Base-by-base conservation (phyloP, 129 eudicot species). In the Arctium minus region DNA sequence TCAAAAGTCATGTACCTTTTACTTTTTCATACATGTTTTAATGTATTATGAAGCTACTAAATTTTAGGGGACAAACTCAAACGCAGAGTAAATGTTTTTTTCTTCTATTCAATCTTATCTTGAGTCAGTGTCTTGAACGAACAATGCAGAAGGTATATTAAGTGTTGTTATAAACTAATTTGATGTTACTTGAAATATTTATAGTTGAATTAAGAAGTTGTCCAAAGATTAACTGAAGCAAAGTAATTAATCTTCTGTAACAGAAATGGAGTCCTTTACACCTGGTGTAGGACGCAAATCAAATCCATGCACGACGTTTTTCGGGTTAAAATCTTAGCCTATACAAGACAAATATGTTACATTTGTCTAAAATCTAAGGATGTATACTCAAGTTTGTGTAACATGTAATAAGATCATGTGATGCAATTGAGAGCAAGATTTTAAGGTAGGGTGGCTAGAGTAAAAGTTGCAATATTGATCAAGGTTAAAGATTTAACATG, bases 251-350 rank as follows among this genome's bases (percentile, higher is more conserved):
- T 87, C 74, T 87, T 84, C 69, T 92, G 94, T 48, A 81, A 92
- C 97, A 92, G 94, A 90, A 92, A 62, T 71, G 91, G 94, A 90
- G 85, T 85, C 91, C 32, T 87, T 92, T 89, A 86, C 89, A 89
- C 88, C 89, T 84, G 96, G 96, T 93, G 90, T 93, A 91, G 96
- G 96, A 88, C 89, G 96, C 94, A 93, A 93, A 93, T 91, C 92
- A 85, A 93, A 91, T 96, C 97, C 97, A 70, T 93, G 97, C 96
- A 93, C 83, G 87, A 91, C 89, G 96, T 93, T 93, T 89, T 93
- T 91, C 97, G 88, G 91, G 93, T 90, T 88, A 9, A 78, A 83
- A 85, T 76, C 82, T 78, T 77, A 80, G 84, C 75, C 85, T 62
- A 81, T 42, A 13, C 62, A 76, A 87, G 76, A 46, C 53, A 80